Evolutionary conservation across 2,329 filamentous ascomycete species (phyloP).

Genomic region (Fusarium buxicola): DNA sequence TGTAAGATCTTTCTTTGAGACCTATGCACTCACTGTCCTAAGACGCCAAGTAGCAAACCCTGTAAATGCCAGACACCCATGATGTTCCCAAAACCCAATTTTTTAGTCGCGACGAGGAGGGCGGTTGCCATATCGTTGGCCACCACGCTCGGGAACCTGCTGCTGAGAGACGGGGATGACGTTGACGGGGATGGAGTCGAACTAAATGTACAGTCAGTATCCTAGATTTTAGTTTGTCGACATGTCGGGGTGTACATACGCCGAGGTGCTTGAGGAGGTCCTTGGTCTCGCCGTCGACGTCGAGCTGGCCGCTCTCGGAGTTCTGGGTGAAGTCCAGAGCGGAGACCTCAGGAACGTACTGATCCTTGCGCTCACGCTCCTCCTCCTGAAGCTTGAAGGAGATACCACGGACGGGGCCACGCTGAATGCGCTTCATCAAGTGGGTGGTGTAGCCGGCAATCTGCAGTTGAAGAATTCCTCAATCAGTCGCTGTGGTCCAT

Average conservation of each 20-base stretch:
- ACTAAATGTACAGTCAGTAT: conserved; percentile 66
- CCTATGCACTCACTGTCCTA: conserved; percentile 69
- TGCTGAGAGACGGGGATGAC: conserved; percentile 90
- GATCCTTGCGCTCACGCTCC: conserved; percentile 99
- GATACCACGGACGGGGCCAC: conserved; percentile 98
- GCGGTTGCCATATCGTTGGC: conserved; percentile 80
- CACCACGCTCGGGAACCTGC: conserved; percentile 83
- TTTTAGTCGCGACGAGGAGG: conserved; percentile 54
- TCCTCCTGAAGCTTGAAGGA: conserved; percentile 99
- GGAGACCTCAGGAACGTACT: conserved; percentile 99
- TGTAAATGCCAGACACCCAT: conserved; percentile 59
- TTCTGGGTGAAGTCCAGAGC: conserved; percentile 98
- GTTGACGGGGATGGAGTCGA: conserved; percentile 98
- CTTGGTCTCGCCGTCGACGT: conserved; percentile 98
- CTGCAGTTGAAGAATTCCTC: conserved; percentile 56
- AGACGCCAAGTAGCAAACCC: conserved; percentile 65
- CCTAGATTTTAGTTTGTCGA: not conserved
- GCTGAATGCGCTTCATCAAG: conserved; percentile 99
- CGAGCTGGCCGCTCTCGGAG: conserved; percentile 91
- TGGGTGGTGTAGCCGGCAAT: conserved; percentile 99
- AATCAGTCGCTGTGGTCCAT: conserved; percentile 35
- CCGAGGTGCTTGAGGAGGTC: conserved; percentile 98
- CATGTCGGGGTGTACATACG: conserved; percentile 70
- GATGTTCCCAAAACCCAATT: conserved; percentile 49
- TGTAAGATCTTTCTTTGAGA: conserved; percentile 70